Percentiles rank a stretch among this genome's conserved stretches.
These are phyloP conservation scores for Penicillium chermesinum DNA, from an alignment of 495 filamentous ascomycete genomes.

Conservation along the genomic window DNA sequence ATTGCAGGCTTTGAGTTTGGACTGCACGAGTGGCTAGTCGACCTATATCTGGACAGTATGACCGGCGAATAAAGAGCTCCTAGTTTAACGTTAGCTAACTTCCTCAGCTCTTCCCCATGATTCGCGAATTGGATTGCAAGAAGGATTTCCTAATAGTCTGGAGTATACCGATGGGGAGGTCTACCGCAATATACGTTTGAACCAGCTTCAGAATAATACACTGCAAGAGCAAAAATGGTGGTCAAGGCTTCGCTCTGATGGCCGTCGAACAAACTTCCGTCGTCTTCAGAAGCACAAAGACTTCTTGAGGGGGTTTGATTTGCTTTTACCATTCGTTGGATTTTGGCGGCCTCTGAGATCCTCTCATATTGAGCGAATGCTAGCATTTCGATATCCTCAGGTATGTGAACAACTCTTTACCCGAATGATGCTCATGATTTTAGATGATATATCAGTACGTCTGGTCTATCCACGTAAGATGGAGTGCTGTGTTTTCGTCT, in stretches of 20 bases:
- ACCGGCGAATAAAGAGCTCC: too few species aligned
- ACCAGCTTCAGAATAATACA: not conserved
- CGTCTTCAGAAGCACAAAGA: not conserved
- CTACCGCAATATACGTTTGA: not conserved
- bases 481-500: not conserved
- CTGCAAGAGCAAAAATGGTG: not conserved
- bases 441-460: not conserved
- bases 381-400: not conserved
- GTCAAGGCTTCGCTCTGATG: not conserved
- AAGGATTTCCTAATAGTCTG: not conserved
- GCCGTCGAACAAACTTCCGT: not conserved
- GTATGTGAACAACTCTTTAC: not conserved
- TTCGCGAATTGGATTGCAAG: not conserved
- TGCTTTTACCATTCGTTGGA: not conserved
- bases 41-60: not conserved
- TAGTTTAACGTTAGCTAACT: too few species aligned
- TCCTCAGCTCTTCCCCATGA: not conserved
- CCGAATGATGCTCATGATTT: not conserved
- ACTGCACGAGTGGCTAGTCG: not conserved
- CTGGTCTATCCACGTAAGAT: not conserved
- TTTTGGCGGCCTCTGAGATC: not conserved
- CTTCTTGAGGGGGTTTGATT: not conserved
- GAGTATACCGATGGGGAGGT: not conserved
- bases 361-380: not conserved
- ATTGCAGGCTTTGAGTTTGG: not conserved